These are phyloP conservation scores for Emmonsia crescens DNA, from an alignment of 2,329 filamentous ascomycete species.

Conservation along the genomic window DNA sequence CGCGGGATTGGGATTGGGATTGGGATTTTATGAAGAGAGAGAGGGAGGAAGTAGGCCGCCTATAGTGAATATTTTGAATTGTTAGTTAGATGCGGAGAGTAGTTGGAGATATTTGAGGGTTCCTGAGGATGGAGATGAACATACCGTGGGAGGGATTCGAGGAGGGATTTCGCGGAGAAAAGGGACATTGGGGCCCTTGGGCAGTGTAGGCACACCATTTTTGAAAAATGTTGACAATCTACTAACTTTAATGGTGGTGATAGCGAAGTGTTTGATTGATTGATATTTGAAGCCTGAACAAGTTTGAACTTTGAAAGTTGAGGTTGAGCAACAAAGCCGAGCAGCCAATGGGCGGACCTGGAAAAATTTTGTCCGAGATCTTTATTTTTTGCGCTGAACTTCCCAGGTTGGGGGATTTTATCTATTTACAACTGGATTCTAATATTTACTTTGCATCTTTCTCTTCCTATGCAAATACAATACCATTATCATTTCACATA, in stretches of 20 bases:
- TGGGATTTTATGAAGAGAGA: not conserved
- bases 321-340: not conserved
- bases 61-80: not conserved
- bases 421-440: no score
- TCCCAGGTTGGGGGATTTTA: not conserved
- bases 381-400: not conserved
- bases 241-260: not conserved
- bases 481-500: not conserved
- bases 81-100: not conserved
- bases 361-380: slow-evolving; percentile 3
- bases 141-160: slow-evolving; percentile 5
- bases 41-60: not conserved
- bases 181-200: slow-evolving; percentile 20
- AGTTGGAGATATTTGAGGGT: not conserved
- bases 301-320: not conserved
- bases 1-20: slow-evolving; percentile 16
- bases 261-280: not conserved
- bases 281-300: no score
- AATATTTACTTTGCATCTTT: not conserved
- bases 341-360: not conserved
- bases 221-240: not conserved
- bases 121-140: not conserved
- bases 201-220: slow-evolving; percentile 27
- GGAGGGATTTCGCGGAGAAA: not conserved
- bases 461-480: not conserved